Evolutionary conservation across 2,329 filamentous ascomycete species (phyloP), one percentile per base, ranked within the genome.

Genomic region (Gnomoniopsis sp.): DNA sequence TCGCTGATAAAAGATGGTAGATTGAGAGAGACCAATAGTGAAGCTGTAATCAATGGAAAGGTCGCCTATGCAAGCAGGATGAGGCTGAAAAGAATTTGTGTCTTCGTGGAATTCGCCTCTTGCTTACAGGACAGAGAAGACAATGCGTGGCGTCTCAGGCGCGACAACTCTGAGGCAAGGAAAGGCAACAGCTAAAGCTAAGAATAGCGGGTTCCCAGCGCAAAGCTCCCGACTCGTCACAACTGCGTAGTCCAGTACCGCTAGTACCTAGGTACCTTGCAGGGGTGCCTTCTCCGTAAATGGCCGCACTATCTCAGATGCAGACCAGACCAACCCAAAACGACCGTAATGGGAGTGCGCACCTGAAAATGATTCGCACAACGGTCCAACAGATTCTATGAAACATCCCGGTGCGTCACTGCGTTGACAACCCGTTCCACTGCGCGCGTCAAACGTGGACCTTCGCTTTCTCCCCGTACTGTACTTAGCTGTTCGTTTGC

Each of bases 101-200:
- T 44, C 41, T 8, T 44, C 41, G 41, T 44, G n/a, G 41, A 19
- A 11, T 44, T 44, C 41, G 41, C 41, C 41, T 44, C 41, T 30
- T 41, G 38, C 38, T 41, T 41, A 41, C 38, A 6, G 12, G 12
- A 41, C 12, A 23, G 30, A 14, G 23, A 38, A 53, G 6, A 33
- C 51, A 47, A 48, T 48, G 44, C 44, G 53, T 55, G 53, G 53
- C 53, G 53, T 55, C 53, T 55, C 53, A 55, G 43, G 43, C 53
- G 44, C 43, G 43, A 41, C 30, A 34, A n/a, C 17, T 55, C 53
- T 55, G 53, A 49, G 53, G 53, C 43, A 34, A 48, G 26, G 38
- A n/a, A 41, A 26, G 33, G 43, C 33, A 19, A 41, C 34, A 52
- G 38, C 50, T 43, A 43, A n/a, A 43, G 50, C 50, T 44, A 44